phyloP scores from a whole-genome alignment of 768 basidiomycete genomes.

The Hortiboletus campestris region DNA sequence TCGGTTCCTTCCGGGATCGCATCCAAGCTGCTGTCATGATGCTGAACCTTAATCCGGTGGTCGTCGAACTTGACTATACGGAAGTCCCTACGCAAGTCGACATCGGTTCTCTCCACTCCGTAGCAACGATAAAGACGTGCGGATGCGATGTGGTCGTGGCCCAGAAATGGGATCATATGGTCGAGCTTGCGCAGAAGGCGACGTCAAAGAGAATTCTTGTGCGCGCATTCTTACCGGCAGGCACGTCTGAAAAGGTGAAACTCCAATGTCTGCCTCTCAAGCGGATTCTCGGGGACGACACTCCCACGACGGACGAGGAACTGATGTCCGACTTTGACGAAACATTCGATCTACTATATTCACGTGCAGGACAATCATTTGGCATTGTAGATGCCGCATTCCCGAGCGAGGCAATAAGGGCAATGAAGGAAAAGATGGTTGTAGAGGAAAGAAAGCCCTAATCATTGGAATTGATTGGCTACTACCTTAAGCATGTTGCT shows the following conservation, averaged over 20 bases:
- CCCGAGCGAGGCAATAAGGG: slow-evolving; percentile 18
- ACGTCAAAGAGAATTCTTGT: slow-evolving; percentile 22
- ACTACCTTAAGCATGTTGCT: background rate
- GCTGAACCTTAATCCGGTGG: slow-evolving; percentile 10
- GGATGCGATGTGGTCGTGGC: slow-evolving; percentile 19
- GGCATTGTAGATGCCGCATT: slow-evolving; percentile 23
- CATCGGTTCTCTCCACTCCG: slow-evolving; percentile 15
- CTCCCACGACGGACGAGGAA: slow-evolving; percentile 14
- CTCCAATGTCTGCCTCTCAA: slow-evolving; percentile 26
- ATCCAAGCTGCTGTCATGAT: slow-evolving; percentile 13
- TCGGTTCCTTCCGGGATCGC: slow-evolving; percentile 12
- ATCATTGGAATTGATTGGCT: background rate
- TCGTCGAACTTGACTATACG: slow-evolving; percentile 29
- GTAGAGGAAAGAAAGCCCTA: background rate
- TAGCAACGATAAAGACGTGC: slow-evolving; percentile 17
- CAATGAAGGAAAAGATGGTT: slow-evolving; percentile 10
- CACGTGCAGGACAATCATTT: slow-evolving; percentile 16
- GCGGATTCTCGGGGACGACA: slow-evolving; percentile 11
- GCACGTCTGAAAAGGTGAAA: slow-evolving; percentile 23
- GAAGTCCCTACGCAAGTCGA: slow-evolving; percentile 14
- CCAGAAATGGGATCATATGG: slow-evolving; percentile 27
- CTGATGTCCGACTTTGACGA: slow-evolving; percentile 13
- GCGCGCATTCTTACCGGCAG: slow-evolving; percentile 28
- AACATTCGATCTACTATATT: slow-evolving; percentile 27
- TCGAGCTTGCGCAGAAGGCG: slow-evolving; percentile 28